Conservation (phyloP, 768 basidiomycete species). For the Coprinopsis marcescibilis region DNA sequence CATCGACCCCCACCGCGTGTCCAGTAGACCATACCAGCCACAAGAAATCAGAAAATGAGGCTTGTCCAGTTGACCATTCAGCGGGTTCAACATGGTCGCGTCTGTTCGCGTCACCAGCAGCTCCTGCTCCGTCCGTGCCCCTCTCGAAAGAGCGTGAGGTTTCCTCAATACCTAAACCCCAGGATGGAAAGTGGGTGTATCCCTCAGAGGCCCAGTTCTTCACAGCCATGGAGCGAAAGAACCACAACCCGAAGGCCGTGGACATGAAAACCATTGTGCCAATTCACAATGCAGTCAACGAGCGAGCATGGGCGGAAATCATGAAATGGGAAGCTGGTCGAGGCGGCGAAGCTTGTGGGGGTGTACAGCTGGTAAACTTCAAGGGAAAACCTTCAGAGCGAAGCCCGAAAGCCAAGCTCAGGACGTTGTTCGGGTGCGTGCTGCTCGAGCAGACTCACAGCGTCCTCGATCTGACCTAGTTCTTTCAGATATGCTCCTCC, state of each 20-base stretch:
- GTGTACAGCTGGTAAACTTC: slow-evolving; percentile 81
- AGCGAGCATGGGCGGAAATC: slow-evolving; percentile 82
- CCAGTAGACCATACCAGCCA: slow-evolving; percentile 57
- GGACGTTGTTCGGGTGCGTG: slow-evolving; percentile 76
- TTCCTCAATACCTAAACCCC: slow-evolving; percentile 80
- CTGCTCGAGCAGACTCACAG: slow-evolving; percentile 17
- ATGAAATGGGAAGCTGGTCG: slow-evolving; percentile 76
- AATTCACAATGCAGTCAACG: slow-evolving; percentile 99
- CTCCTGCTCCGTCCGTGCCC: slow-evolving; percentile 18
- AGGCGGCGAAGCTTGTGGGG: slow-evolving; percentile 80
- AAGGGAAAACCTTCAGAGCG: slow-evolving; percentile 79
- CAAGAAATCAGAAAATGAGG: slow-evolving; percentile 9
- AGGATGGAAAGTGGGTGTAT: slow-evolving; percentile 87
- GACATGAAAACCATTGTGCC: slow-evolving; percentile 97
- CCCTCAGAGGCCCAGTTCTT: slow-evolving; percentile 99
- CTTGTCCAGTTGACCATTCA: slow-evolving; percentile 39
- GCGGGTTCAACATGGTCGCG: slow-evolving; percentile 36
- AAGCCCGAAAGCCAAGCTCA: slow-evolving; percentile 77
- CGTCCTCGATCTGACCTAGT: slow-evolving; percentile 12
- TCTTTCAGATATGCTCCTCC: slow-evolving; percentile 77
- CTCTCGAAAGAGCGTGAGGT: slow-evolving; percentile 73
- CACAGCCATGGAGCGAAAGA: slow-evolving; percentile 92
- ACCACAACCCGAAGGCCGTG: slow-evolving; percentile 77
- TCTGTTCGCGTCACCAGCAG: slow-evolving; percentile 29
- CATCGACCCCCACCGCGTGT: slow-evolving; percentile 33